Conservation (phyloP, 495 filamentous ascomycete species). For the Copromyces sp. region DNA sequence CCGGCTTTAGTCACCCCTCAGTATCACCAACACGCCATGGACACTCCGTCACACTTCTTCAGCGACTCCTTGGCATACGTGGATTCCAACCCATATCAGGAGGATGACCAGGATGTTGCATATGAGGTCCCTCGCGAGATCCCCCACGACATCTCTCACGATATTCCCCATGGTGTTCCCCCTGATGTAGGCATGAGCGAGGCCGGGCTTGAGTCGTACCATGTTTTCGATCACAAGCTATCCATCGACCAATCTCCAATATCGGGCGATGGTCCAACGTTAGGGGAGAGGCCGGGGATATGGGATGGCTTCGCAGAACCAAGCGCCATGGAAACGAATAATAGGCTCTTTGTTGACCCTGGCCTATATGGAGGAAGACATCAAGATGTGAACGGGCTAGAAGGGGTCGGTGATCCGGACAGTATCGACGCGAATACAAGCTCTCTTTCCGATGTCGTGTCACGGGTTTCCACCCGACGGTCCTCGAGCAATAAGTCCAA, state of each 20-base stretch:
- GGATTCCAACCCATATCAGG: slow-evolving; percentile 15
- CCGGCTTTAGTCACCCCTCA: not conserved
- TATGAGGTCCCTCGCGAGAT: not conserved
- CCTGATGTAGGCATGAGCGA: not conserved
- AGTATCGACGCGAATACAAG: slow-evolving; percentile 14
- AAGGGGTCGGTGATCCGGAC: slow-evolving; percentile 1
- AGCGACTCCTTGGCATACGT: slow-evolving; percentile 18
- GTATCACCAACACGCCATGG: slow-evolving; percentile 10
- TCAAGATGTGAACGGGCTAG: not conserved
- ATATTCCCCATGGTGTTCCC: not conserved
- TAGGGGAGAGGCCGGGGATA: not conserved
- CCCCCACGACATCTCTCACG: not conserved
- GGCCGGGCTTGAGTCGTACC: slow-evolving; percentile 8
- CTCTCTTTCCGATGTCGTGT: slow-evolving; percentile 6
- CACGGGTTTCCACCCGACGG: slow-evolving; percentile 13
- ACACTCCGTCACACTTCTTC: slow-evolving; percentile 21
- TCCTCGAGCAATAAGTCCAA: slow-evolving; percentile 17
- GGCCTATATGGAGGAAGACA: slow-evolving; percentile 12
- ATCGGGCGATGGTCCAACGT: not conserved
- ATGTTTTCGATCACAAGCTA: slow-evolving; percentile 5
- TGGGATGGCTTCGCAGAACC: slow-evolving; percentile 14
- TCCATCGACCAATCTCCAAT: slow-evolving; percentile 2
- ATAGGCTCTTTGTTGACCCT: slow-evolving; percentile 18
- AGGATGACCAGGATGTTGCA: slow-evolving; percentile 9
- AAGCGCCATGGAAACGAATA: slow-evolving; percentile 7